Evolutionary conservation across 2,329 filamentous ascomycete genomes (phyloP).

Genomic region (Teratosphaeria viscida): DNA sequence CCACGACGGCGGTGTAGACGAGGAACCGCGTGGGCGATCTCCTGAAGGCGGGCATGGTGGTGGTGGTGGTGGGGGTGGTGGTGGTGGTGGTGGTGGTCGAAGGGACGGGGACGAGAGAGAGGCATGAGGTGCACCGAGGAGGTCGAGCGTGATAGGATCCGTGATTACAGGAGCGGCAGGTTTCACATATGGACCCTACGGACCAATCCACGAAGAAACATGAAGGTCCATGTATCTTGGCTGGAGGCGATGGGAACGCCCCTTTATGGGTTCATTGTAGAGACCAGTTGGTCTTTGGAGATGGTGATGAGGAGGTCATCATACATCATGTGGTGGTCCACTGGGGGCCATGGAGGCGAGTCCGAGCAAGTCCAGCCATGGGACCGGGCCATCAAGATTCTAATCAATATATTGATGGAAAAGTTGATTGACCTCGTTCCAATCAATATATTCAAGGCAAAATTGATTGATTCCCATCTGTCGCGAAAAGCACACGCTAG

Average conservation of each 20-base stretch:
- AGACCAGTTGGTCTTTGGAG: too few relatives aligned
- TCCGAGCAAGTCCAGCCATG: background rate
- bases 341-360: background rate
- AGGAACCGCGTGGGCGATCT: slow-evolving; percentile 16
- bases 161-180: background rate
- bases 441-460: background rate
- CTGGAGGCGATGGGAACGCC: too few relatives aligned
- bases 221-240: background rate
- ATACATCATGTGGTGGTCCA: too few relatives aligned
- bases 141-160: background rate
- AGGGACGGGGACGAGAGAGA: too few relatives aligned
- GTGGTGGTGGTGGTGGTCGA: too few relatives aligned
- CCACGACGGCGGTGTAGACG: slow-evolving; percentile 25
- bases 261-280: too few relatives aligned
- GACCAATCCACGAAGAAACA: background rate
- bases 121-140: background rate
- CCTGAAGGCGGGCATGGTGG: background rate
- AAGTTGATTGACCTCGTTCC: background rate
- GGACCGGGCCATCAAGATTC: background rate
- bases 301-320: too few relatives aligned
- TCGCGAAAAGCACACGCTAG: background rate
- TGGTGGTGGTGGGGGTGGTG: background rate
- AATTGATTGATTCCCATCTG: background rate
- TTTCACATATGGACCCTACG: background rate
- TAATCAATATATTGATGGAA: background rate